Evolutionary conservation across 768 basidiomycete genomes (phyloP).

Genomic region (Agaricus blazei): DNA sequence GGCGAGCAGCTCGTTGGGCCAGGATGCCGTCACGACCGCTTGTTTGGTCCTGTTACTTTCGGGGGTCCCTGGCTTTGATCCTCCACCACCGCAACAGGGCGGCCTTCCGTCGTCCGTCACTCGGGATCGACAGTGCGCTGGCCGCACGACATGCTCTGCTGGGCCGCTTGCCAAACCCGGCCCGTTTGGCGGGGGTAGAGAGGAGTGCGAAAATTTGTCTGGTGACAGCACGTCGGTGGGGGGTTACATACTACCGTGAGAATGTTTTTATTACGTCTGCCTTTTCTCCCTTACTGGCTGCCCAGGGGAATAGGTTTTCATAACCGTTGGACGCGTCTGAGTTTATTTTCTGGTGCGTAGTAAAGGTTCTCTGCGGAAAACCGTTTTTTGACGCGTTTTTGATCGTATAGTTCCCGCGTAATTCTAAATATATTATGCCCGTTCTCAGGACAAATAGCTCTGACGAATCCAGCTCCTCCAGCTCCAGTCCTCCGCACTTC

Average conservation of each 20-base stretch:
- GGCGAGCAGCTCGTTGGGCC: too few species aligned
- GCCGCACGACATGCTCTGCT: too few species aligned
- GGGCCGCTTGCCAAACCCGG: too few species aligned
- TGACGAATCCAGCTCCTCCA: not conserved
- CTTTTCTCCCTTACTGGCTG: not conserved
- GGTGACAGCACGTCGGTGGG: not conserved
- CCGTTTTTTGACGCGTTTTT: not conserved
- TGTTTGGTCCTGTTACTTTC: slow-evolving; percentile 3
- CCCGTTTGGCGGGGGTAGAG: too few species aligned
- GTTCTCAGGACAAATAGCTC: slow-evolving; percentile 5
- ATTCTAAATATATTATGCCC: slow-evolving; percentile 3
- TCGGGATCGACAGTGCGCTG: too few species aligned
- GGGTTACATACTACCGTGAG: slow-evolving; percentile 1
- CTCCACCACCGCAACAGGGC: not conserved
- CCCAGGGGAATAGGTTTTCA: not conserved
- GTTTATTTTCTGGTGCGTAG: slow-evolving; percentile 1
- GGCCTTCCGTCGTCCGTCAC: too few species aligned
- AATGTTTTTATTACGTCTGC: not conserved
- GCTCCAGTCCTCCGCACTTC: not conserved
- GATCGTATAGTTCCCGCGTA: not conserved
- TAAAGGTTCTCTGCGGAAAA: not conserved
- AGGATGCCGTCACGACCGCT: not conserved
- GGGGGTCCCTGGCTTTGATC: not conserved
- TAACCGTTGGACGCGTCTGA: not conserved
- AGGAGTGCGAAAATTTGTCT: not conserved